phyloP scores from a whole-genome alignment of 495 filamentous ascomycete genomes.

The Cudoniella acicularis region DNA sequence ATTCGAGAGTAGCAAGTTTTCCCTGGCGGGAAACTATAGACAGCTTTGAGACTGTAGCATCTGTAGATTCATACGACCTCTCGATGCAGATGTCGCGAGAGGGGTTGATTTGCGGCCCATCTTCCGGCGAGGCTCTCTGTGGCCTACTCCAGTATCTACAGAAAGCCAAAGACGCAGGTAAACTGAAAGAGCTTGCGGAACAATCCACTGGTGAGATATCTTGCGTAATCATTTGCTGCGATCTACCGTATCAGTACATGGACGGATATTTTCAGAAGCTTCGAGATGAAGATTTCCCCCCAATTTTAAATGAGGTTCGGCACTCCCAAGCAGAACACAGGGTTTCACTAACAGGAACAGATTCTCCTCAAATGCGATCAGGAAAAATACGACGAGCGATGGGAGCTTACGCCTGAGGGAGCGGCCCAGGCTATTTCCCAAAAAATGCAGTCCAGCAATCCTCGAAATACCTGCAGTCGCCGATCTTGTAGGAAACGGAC shows the following conservation, averaged over 20 bases:
- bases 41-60: constrained; percentile 41
- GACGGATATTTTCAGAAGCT: constrained; percentile 45
- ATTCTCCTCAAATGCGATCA: constrained; percentile 37
- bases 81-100: constrained; percentile 44
- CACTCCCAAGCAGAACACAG: neutral
- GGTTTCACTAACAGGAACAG: constrained; percentile 18
- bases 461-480: neutral
- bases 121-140: constrained; percentile 43
- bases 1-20: constrained; percentile 41
- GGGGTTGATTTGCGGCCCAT: constrained; percentile 46
- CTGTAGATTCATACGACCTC: constrained; percentile 36
- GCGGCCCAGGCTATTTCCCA: neutral
- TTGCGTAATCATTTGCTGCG: constrained; percentile 48
- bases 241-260: constrained; percentile 51
- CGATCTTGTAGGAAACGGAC: neutral
- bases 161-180: constrained; percentile 37
- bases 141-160: constrained; percentile 42
- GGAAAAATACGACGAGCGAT: constrained; percentile 41
- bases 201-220: constrained; percentile 30
- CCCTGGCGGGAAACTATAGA: constrained; percentile 47
- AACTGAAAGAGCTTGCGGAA: constrained; percentile 34
- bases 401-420: constrained; percentile 31
- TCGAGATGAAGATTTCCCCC: constrained; percentile 38
- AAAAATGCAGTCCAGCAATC: neutral
- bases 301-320: constrained; percentile 44